Base-by-base conservation (phyloP, 73 alveolate genomes). In the Tetrahymena thermophila region DNA sequence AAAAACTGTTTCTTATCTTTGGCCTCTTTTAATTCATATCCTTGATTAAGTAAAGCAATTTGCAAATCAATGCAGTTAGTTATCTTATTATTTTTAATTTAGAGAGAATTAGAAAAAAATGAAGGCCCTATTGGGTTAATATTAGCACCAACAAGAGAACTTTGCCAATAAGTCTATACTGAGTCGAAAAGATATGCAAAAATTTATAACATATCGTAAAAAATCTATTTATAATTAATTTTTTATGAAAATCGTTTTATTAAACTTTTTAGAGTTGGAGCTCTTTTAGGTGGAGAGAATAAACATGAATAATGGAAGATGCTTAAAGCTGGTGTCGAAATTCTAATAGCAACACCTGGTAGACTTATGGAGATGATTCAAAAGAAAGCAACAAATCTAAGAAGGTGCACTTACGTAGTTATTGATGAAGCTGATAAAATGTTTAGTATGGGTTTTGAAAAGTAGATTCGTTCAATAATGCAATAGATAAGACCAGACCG, bases 391-490 rank as follows among this genome's bases (percentile, higher is more conserved):
- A 97, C 98, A 23, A 96, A 96, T 93, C 89, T 98, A 89, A 94
- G 96, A 94, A 98, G 98, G 96, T 97, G 98, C 94, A 96, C 98
- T 3, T 97, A 95, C 94, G 95, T 98, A 58, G 99, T 98, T 28
- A 94, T 98, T 25, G 99, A 98, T 97, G 99, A 98, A 96, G 99
- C 99, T 42, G 99, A 98, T 94, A 85, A 97, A 94, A 98, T 99
- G 99, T 96, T 99, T 93, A 97, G 97, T 85, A 96, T 98, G 98
- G 99, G 99, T 23, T 99, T 99, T 96, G 99, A 98, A 93, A 96
- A 97, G 25, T 97, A 99, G 96, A 94, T 98, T 50, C 96, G 98
- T 84, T 96, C 98, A n/a, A 97, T 98, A 7, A 85, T 98, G n/a
- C 94, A 96, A 35, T 93, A 97, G 56, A 97, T 95, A 31, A 93